phyloP scores from a whole-genome alignment of 2,329 filamentous ascomycete genomes.

The Epicoccum nigrum region DNA sequence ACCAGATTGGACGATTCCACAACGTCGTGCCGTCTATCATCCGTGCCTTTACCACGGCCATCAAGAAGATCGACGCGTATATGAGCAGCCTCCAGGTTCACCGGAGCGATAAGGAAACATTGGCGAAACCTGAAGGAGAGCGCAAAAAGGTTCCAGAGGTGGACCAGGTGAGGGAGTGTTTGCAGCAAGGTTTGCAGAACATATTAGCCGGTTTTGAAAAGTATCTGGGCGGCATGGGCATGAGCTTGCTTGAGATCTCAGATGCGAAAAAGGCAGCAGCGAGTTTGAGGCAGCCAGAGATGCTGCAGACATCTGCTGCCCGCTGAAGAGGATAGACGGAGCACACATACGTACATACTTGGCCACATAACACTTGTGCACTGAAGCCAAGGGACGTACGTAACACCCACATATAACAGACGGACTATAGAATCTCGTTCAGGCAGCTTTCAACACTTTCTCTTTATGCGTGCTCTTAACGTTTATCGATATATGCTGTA shows the following conservation, averaged over 20 bases:
- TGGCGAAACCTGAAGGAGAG: constrained; percentile 51
- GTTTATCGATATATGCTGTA: too few relatives aligned
- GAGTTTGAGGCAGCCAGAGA: constrained; percentile 27
- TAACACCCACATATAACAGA: neutral
- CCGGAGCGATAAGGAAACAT: constrained; percentile 76
- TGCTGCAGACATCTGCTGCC: constrained; percentile 23
- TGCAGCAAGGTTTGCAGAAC: constrained; percentile 69
- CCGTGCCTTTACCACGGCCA: constrained; percentile 71
- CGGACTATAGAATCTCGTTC: too few relatives aligned
- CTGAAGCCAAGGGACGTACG: neutral
- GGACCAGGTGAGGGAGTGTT: constrained; percentile 68
- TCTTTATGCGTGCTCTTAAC: too few relatives aligned
- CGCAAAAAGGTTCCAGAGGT: constrained; percentile 64
- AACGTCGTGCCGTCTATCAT: constrained; percentile 77
- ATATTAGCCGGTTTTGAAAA: constrained; percentile 75
- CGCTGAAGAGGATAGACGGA: neutral
- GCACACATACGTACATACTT: neutral
- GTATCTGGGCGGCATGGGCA: constrained; percentile 72
- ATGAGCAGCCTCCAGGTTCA: constrained; percentile 65
- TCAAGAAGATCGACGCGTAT: constrained; percentile 73
- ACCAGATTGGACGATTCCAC: constrained; percentile 85
- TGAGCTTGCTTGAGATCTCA: constrained; percentile 74
- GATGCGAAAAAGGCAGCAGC: constrained; percentile 54
- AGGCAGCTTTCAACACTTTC: too few relatives aligned
- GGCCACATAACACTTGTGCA: neutral